Percentiles rank a stretch among this genome's conserved stretches.
phyloP scores from a whole-genome alignment of 139 green algal species.

The Chlamydomonas incerta region DNA sequence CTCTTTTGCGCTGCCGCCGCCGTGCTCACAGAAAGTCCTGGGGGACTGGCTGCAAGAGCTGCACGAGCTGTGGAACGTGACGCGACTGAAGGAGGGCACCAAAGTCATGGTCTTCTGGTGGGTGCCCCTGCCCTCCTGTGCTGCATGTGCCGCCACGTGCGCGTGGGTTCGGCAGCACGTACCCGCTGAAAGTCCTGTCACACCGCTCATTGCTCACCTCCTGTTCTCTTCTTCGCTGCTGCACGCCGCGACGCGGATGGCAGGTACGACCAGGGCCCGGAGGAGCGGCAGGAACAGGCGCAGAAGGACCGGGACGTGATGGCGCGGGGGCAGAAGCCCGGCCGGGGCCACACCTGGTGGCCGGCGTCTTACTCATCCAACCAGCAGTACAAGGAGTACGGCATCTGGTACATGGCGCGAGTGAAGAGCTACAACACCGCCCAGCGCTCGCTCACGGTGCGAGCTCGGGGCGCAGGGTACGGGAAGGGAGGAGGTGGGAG shows the following conservation, averaged over 20 bases:
- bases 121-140: neutral
- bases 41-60: slow-evolving; percentile 1
- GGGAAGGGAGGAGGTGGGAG: too few relatives aligned
- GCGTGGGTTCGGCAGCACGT: too few relatives aligned
- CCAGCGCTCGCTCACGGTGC: neutral
- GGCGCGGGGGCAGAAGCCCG: neutral
- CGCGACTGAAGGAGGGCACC: neutral
- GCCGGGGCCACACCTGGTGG: slow-evolving; percentile 10
- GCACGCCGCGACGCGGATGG: too few relatives aligned
- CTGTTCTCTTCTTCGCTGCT: too few relatives aligned
- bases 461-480: neutral
- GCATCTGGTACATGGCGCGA: slow-evolving; percentile 20
- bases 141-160: neutral
- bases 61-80: neutral
- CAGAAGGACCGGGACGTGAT: neutral
- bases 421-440: neutral
- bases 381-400: neutral
- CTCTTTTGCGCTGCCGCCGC: neutral
- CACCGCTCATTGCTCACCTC: too few relatives aligned
- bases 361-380: neutral
- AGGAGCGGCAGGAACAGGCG: neutral
- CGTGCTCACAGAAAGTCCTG: too few relatives aligned
- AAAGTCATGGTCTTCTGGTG: slow-evolving; percentile 31
- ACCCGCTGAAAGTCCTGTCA: too few relatives aligned
- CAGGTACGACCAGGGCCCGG: neutral